phyloP scores from a whole-genome alignment of 1,284 basidiomycete genomes.

The Heterobasidion annosum region DNA sequence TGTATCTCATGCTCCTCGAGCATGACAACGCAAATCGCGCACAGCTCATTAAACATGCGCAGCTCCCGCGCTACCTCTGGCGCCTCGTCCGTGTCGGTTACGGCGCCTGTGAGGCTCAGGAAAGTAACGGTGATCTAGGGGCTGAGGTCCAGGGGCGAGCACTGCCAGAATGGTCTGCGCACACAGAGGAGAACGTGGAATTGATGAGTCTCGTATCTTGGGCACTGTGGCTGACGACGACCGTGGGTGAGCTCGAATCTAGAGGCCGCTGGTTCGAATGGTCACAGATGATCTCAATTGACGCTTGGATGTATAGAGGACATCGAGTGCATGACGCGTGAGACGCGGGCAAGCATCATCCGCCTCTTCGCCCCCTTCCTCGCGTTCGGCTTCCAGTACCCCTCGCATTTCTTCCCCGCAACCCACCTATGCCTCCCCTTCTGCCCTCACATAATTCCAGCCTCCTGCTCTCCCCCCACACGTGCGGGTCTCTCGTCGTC shows the following conservation, averaged over 20 bases:
- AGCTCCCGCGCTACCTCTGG: neutral
- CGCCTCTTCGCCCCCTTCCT: neutral
- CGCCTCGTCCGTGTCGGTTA: neutral
- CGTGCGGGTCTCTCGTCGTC: too few species aligned
- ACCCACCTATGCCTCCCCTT: neutral
- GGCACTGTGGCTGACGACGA: neutral
- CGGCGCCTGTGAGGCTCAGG: neutral
- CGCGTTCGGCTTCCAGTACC: neutral
- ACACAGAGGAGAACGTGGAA: neutral
- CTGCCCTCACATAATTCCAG: too few species aligned
- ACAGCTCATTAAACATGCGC: neutral
- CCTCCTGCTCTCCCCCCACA: too few species aligned
- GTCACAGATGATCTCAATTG: neutral
- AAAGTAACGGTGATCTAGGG: too few species aligned
- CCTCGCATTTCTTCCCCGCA: neutral
- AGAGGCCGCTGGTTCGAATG: neutral
- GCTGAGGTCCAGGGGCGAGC: too few species aligned
- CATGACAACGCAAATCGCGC: neutral
- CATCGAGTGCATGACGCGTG: neutral
- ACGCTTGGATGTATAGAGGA: neutral
- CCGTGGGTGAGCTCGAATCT: neutral
- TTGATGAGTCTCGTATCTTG: neutral
- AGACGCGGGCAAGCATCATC: neutral
- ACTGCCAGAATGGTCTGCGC: neutral
- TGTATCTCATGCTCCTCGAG: neutral